phyloP scores from a whole-genome alignment of 2,329 filamentous ascomycete species.

The Capronia americana region DNA sequence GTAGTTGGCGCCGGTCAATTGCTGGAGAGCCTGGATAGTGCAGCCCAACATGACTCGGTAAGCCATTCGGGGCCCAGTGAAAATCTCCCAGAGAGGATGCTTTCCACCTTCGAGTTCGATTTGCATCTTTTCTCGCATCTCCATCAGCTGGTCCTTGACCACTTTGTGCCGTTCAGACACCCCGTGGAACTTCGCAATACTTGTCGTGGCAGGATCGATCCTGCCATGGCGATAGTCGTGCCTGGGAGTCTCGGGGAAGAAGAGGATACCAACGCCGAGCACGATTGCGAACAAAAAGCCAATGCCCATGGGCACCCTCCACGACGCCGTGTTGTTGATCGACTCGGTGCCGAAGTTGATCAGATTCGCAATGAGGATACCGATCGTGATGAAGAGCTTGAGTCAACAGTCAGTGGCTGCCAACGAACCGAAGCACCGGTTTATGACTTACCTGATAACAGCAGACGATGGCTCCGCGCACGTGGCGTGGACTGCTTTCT shows the following conservation, averaged over 20 bases:
- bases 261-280: conserved; percentile 60
- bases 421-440: background rate
- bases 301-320: conserved; percentile 60
- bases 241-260: conserved; percentile 63
- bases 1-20: conserved; percentile 55
- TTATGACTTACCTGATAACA: conserved; percentile 48
- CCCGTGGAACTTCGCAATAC: conserved; percentile 62
- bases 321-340: conserved; percentile 52
- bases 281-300: conserved; percentile 63
- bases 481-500: conserved; percentile 54
- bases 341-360: conserved; percentile 56
- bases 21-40: conserved; percentile 51
- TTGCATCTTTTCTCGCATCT: conserved; percentile 63
- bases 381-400: conserved; percentile 55
- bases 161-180: conserved; percentile 59
- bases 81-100: conserved; percentile 45
- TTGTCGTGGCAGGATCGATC: conserved; percentile 56
- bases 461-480: conserved; percentile 56
- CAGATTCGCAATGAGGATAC: conserved; percentile 57
- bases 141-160: conserved; percentile 59
- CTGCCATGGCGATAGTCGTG: conserved; percentile 63
- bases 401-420: background rate
- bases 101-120: conserved; percentile 54
- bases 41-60: conserved; percentile 52
- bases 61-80: conserved; percentile 52